Evolutionary conservation across 331 rosid genomes (phyloP).

Genomic region (Prunus yedoensis): DNA sequence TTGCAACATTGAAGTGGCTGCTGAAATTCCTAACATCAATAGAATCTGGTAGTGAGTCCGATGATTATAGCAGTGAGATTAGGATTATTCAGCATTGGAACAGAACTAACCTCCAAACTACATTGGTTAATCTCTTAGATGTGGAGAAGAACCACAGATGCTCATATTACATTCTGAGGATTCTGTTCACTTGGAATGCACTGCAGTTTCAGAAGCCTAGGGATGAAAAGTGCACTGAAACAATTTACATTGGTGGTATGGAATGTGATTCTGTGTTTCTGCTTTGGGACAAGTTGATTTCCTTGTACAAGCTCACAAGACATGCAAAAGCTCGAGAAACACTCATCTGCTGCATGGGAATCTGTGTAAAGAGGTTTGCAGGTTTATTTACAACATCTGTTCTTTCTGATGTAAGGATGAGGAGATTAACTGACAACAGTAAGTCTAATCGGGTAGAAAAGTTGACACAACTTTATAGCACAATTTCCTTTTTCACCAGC

Average conservation of each 20-base stretch:
- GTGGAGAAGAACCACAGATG: constrained; percentile 75
- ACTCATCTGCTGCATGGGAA: constrained; percentile 71
- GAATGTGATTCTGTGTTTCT: constrained; percentile 54
- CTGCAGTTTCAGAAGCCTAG: constrained; percentile 59
- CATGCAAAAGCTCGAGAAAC: constrained; percentile 79
- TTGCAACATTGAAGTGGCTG: constrained; percentile 89
- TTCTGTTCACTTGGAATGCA: constrained; percentile 70
- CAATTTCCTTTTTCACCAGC: constrained; percentile 55
- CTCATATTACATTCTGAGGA: constrained; percentile 68
- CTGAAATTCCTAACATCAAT: constrained; percentile 66
- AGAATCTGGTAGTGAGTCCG: constrained; percentile 42
- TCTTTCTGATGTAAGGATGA: constrained; percentile 34
- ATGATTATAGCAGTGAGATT: constrained; percentile 48
- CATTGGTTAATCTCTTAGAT: constrained; percentile 58
- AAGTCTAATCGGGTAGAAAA: constrained; percentile 35
- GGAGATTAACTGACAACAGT: constrained; percentile 18
- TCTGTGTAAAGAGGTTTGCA: constrained; percentile 62
- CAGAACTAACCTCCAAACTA: constrained; percentile 61
- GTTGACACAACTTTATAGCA: constrained; percentile 37
- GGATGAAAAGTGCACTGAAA: constrained; percentile 36
- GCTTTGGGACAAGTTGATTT: constrained; percentile 77
- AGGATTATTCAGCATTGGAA: constrained; percentile 57
- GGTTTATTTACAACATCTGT: constrained; percentile 42
- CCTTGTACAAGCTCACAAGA: constrained; percentile 54
- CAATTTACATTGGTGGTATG: constrained; percentile 71